Percentiles rank a stretch among this genome's conserved stretches.
These are phyloP conservation scores for Hanseniaspora mollemarum DNA, from an alignment of 805 yeast genomes.

Conservation along the genomic window DNA sequence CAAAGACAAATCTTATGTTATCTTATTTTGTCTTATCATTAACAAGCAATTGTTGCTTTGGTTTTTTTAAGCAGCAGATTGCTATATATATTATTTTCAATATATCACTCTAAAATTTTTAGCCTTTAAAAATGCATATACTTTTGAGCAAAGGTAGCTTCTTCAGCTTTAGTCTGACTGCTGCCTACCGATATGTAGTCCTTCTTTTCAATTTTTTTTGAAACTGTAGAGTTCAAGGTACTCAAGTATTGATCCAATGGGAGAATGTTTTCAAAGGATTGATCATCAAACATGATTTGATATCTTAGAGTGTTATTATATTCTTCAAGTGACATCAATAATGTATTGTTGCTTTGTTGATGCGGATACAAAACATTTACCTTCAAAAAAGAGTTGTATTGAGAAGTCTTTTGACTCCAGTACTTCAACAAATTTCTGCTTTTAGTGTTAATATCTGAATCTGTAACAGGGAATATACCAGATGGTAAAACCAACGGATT, in stretches of 20 bases:
- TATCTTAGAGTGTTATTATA: constrained; percentile 37
- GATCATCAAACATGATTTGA: constrained; percentile 64
- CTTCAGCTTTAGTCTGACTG: constrained; percentile 19
- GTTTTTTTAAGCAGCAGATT: no score
- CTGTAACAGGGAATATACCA: constrained; percentile 55
- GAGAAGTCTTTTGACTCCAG: constrained; percentile 30
- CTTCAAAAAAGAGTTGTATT: constrained; percentile 22
- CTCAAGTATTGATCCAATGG: constrained; percentile 58
- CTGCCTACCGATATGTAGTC: constrained; percentile 24
- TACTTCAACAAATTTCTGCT: constrained; percentile 52
- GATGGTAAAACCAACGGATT: constrained; percentile 16
- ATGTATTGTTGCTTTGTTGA: constrained; percentile 23
- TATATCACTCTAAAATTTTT: background rate
- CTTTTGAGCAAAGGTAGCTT: constrained; percentile 28
- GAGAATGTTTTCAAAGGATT: constrained; percentile 40
- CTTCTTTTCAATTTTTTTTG: constrained; percentile 41
- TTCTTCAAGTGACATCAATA: constrained; percentile 16
- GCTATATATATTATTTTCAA: background rate
- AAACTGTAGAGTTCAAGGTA: constrained; percentile 54
- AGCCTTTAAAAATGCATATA: constrained; percentile 28
- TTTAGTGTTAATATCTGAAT: constrained; percentile 57
- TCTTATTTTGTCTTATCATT: no score
- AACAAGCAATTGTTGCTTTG: no score
- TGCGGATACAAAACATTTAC: constrained; percentile 27
- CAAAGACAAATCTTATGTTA: no score